Evolutionary conservation across 352 stramenopile genomes (phyloP).

Genomic region (Halophytophthora polymorphica): DNA sequence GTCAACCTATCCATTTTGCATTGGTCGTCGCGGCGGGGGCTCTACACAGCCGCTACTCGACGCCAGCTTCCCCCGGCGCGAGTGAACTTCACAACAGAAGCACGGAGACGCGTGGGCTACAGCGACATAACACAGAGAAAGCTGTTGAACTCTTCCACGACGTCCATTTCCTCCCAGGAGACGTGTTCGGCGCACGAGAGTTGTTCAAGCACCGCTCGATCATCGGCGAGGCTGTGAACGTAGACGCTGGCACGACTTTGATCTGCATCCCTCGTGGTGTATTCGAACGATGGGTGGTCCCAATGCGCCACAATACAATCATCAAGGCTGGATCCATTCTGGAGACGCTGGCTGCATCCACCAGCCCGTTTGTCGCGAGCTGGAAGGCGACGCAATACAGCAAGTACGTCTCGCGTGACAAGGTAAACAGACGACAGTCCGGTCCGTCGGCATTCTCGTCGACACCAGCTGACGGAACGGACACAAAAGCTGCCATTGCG

Average conservation of each 20-base stretch:
- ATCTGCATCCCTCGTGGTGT: slow-evolving; percentile 28
- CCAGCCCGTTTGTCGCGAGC: slow-evolving; percentile 6
- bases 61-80: background rate
- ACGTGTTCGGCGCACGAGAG: slow-evolving; percentile 34
- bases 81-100: background rate
- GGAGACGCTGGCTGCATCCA: slow-evolving; percentile 19
- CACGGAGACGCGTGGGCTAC: background rate
- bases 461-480: background rate
- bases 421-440: slow-evolving; percentile 19
- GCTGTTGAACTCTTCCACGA: background rate
- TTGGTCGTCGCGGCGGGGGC: slow-evolving; percentile 37
- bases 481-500: background rate
- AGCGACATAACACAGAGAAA: slow-evolving; percentile 8
- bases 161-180: slow-evolving; percentile 27
- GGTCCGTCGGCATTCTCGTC: slow-evolving; percentile 16
- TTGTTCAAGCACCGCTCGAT: slow-evolving; percentile 12
- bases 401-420: slow-evolving; percentile 4
- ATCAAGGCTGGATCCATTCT: slow-evolving; percentile 41
- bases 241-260: slow-evolving; percentile 33
- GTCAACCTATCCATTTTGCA: slow-evolving; percentile 22
- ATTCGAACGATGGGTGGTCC: slow-evolving; percentile 46
- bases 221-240: slow-evolving; percentile 16
- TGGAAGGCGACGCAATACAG: slow-evolving; percentile 4
- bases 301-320: slow-evolving; percentile 28
- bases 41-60: slow-evolving; percentile 18